A percentile compares a stretch with the other conserved stretches of the same genome.
Evolutionary conservation across 2,329 filamentous ascomycete genomes (phyloP).

Genomic region (Penicillium sp.): DNA sequence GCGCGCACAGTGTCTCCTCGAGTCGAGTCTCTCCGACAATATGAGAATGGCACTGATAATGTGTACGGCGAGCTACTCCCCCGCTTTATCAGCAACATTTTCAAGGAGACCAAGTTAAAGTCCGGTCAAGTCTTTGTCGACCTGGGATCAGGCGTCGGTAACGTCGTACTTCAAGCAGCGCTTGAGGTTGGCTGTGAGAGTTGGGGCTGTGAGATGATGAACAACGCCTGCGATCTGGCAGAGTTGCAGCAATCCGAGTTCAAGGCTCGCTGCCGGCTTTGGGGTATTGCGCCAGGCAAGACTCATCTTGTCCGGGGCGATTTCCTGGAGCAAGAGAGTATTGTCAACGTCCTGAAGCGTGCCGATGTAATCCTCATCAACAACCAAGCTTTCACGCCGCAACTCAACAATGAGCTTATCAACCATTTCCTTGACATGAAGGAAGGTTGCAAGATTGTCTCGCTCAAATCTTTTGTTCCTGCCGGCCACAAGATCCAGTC

Average conservation of each 20-base stretch:
- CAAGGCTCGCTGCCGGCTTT: constrained; percentile 76
- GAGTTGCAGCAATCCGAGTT: constrained; percentile 81
- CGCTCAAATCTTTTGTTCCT: constrained; percentile 86
- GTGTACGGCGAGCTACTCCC: constrained; percentile 92
- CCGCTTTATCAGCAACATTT: constrained; percentile 78
- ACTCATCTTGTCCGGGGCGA: constrained; percentile 81
- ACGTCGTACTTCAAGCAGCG: constrained; percentile 90
- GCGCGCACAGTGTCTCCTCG: constrained; percentile 87
- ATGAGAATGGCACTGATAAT: constrained; percentile 87
- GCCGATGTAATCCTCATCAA: constrained; percentile 98
- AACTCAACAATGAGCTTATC: constrained; percentile 79
- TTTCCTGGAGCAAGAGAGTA: constrained; percentile 71
- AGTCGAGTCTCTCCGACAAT: constrained; percentile 78
- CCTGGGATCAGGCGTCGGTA: constrained; percentile 91
- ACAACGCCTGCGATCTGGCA: constrained; percentile 80
- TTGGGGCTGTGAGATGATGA: constrained; percentile 97
- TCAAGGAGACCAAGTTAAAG: constrained; percentile 74
- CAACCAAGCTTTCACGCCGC: constrained; percentile 91
- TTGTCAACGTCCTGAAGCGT: constrained; percentile 71
- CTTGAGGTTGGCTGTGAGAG: constrained; percentile 91
- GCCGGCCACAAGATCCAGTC: constrained; percentile 71
- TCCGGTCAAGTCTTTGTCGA: constrained; percentile 89
- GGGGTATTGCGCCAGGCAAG: constrained; percentile 78
- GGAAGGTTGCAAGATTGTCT: constrained; percentile 83
- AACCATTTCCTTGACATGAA: constrained; percentile 93